phyloP scores from a whole-genome alignment of 2,329 filamentous ascomycete genomes.

The Verticillium nubilum region DNA sequence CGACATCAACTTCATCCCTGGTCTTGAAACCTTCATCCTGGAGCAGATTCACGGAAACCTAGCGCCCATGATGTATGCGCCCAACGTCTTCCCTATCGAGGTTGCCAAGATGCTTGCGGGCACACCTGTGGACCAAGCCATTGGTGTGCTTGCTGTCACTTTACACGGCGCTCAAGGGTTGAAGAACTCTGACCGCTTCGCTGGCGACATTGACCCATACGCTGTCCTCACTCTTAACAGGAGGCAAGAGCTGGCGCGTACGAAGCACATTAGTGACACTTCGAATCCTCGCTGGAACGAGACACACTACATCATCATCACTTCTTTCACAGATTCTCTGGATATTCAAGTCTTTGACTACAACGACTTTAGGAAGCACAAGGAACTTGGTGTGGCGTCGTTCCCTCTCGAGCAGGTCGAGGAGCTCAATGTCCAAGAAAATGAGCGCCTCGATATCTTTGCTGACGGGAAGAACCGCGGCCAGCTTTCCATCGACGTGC shows the following conservation, averaged over 20 bases:
- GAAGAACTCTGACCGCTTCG: constrained; percentile 93
- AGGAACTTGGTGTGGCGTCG: constrained; percentile 82
- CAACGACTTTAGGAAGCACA: constrained; percentile 95
- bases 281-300: constrained; percentile 92
- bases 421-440: constrained; percentile 71
- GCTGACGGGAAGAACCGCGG: constrained; percentile 81
- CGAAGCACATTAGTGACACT: constrained; percentile 81
- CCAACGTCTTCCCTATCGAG: constrained; percentile 97
- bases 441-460: constrained; percentile 77
- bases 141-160: constrained; percentile 88
- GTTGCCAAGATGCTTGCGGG: constrained; percentile 97
- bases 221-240: constrained; percentile 79
- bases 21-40: constrained; percentile 86
- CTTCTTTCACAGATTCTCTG: constrained; percentile 80
- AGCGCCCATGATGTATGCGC: constrained; percentile 95
- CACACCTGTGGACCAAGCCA: constrained; percentile 88
- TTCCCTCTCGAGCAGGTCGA: constrained; percentile 83
- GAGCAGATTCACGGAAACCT: constrained; percentile 95
- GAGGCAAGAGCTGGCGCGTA: constrained; percentile 75
- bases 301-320: constrained; percentile 92
- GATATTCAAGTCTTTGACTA: constrained; percentile 85
- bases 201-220: constrained; percentile 88
- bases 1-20: constrained; percentile 98
- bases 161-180: constrained; percentile 87
- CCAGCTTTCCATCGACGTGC: constrained; percentile 72